phyloP scores from a whole-genome alignment of 2,329 filamentous ascomycete species.

The Aulographum hederae region DNA sequence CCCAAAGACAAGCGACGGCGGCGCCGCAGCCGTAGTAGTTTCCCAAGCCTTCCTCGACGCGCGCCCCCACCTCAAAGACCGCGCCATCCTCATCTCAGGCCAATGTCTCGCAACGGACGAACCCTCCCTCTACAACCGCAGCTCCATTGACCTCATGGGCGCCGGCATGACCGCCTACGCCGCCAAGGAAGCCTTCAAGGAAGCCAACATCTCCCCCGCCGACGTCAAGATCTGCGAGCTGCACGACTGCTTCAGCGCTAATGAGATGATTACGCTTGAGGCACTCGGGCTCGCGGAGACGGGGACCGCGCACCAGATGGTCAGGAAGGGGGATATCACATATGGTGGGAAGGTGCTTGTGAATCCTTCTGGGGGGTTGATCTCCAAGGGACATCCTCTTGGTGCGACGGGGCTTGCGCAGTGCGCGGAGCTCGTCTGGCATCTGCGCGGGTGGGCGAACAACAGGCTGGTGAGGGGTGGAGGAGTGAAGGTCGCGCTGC shows the following conservation, averaged over 20 bases:
- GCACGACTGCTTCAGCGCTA: constrained; percentile 15
- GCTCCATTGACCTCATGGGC: constrained; percentile 13
- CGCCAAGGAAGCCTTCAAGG: constrained; percentile 8
- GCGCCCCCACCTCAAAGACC: constrained; percentile 6
- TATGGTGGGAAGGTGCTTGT: constrained; percentile 11
- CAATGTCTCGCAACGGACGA: constrained; percentile 8
- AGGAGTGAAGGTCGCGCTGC: constrained; percentile 7
- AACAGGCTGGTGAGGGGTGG: constrained; percentile 9
- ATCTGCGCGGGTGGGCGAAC: constrained; percentile 14
- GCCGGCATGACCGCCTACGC: constrained; percentile 13
- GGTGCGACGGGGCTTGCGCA: constrained; percentile 14
- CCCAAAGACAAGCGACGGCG: constrained; percentile 8
- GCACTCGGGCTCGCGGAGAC: constrained; percentile 9
- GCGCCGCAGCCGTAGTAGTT: constrained; percentile 8
- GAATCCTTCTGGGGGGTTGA: constrained; percentile 13
- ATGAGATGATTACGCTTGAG: constrained; percentile 11
- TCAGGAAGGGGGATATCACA: constrained; percentile 10
- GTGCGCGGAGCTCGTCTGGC: constrained; percentile 14
- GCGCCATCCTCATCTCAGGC: constrained; percentile 9
- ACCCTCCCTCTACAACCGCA: constrained; percentile 5
- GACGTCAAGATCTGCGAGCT: constrained; percentile 11
- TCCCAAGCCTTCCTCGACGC: constrained; percentile 7
- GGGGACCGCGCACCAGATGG: constrained; percentile 10
- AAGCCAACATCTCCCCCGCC: constrained; percentile 8
- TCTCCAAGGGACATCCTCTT: constrained; percentile 15